Evolutionary conservation across 75 land plant species (phyloP).

Genomic region (Larix kaempferi): DNA sequence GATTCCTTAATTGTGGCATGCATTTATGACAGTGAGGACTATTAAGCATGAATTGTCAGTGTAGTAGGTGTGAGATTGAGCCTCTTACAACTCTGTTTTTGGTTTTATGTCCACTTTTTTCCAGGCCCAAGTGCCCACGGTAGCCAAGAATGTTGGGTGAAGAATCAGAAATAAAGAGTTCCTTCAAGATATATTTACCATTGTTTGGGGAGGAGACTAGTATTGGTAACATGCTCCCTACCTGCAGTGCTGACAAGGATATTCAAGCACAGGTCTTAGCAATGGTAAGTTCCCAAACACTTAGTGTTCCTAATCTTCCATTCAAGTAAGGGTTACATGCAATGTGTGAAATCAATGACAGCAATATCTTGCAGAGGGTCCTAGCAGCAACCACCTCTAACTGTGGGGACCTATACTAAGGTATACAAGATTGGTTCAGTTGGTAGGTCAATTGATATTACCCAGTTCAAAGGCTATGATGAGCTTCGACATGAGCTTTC

Average conservation of each 20-base stretch:
- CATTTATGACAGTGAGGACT: no score
- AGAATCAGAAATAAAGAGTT: constrained; percentile 59
- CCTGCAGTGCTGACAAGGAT: constrained; percentile 33
- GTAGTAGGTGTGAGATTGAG: constrained; percentile 99
- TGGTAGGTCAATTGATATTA: constrained; percentile 90
- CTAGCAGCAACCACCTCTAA: constrained; percentile 49
- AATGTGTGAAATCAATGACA: constrained; percentile 59
- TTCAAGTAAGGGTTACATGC: constrained; percentile 60
- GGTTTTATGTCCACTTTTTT: constrained; percentile 86
- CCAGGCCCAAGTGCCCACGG: constrained; percentile 76
- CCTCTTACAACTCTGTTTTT: no score
- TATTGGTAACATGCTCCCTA: constrained; percentile 33
- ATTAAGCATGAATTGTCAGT: no score
- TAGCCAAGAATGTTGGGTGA: constrained; percentile 63
- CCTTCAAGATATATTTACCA: constrained; percentile 53
- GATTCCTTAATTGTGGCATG: no score
- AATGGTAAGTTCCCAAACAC: constrained; percentile 57
- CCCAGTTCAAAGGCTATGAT: constrained; percentile 67
- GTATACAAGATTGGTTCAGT: constrained; percentile 95
- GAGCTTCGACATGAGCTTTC: constrained; percentile 85
- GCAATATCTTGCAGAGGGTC: constrained; percentile 48
- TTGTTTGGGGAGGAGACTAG: constrained; percentile 64
- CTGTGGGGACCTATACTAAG: constrained; percentile 80
- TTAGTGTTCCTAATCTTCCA: constrained; percentile 54
- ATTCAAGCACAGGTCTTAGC: constrained; percentile 61